Evolutionary conservation across 768 basidiomycete species (phyloP), one percentile per base, ranked within the genome.

Genomic region (Gautieria morchelliformis): DNA sequence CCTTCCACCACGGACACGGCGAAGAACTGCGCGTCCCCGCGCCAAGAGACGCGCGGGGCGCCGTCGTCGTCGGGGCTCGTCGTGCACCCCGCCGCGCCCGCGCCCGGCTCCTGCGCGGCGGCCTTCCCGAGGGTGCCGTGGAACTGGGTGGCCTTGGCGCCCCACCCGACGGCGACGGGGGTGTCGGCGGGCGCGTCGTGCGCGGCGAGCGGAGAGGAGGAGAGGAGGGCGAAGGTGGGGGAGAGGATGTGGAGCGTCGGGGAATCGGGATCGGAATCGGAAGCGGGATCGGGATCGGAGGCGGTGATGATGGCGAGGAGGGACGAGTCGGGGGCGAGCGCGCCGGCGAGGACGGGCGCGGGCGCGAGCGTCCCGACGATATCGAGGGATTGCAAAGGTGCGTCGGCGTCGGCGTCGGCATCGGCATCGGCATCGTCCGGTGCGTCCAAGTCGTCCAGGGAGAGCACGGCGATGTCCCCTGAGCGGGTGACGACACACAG

Each of bases 81-180:
- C 72, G 33, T 70, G 65, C 37, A 71, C 62, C 12, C 68, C 60
- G 5, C 78, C 71, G 27, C 60, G 58, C 67, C 61, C 11, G 70
- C 62, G 58, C 67, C 61, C 11, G 70, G 61, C 27, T 78, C 75
- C 60, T 82, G 79, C 0, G 91, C 89, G 22, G 88, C 87, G 1
- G 79, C 72, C 68, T 97, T 97, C 17, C 96, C 95, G 4, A 92
- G 74, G 0, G 93, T 95, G 10, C 96, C 96, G 63, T 97, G 93
- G 67, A 99, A 99, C 65, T 99, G 96, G 0, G 96, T 98, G 67
- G 89, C 79, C 66, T 94, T 95, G 1, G 89, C 89, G 41, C 96
- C 96, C 96, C 96, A 99, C 15, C 96, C 96, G 59, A 97, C 92
- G 63, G 94, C 91, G 64, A 97, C 92, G 2, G 89, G 90, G 24